Evolutionary conservation across 139 green algal genomes (phyloP).

Genomic region (Spirogloea muscicola): DNA sequence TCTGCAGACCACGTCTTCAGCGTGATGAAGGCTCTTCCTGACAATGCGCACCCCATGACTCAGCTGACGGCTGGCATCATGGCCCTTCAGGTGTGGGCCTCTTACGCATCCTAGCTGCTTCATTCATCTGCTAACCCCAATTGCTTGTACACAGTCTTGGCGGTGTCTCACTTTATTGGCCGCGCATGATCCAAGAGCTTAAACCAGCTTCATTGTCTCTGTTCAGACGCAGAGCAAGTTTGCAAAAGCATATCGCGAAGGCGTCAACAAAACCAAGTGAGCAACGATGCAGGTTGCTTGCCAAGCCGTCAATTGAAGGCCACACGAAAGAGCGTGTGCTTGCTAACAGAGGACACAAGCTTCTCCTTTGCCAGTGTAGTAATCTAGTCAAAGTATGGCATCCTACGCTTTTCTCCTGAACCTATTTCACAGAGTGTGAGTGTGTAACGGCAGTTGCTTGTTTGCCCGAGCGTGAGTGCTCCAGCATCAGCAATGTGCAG

Average conservation of each 20-base stretch:
- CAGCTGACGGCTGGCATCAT: conserved; percentile 72
- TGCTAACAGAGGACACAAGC: too few relatives aligned
- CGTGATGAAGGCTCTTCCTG: conserved; percentile 72
- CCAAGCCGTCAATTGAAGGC: too few relatives aligned
- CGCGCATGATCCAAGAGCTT: background rate
- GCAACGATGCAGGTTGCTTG: too few relatives aligned
- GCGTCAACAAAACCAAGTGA: conserved; percentile 74
- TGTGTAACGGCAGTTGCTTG: too few relatives aligned
- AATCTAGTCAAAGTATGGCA: too few relatives aligned
- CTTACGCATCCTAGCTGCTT: background rate
- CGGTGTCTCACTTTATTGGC: background rate
- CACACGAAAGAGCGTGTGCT: too few relatives aligned
- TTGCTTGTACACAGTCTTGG: background rate
- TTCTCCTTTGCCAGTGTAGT: too few relatives aligned
- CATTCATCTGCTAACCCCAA: background rate
- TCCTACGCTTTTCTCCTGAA: too few relatives aligned
- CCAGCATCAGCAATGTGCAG: too few relatives aligned
- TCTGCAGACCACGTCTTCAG: conserved; percentile 65
- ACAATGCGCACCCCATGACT: conserved; percentile 87
- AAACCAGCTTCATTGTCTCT: conserved; percentile 6
- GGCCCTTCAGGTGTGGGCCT: conserved; percentile 77
- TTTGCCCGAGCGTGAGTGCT: too few relatives aligned
- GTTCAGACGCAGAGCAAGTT: conserved; percentile 70
- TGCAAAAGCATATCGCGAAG: conserved; percentile 71
- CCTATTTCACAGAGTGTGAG: too few relatives aligned